phyloP scores from a whole-genome alignment of 306 rosid genomes.

The Cajanus cajan region DNA sequence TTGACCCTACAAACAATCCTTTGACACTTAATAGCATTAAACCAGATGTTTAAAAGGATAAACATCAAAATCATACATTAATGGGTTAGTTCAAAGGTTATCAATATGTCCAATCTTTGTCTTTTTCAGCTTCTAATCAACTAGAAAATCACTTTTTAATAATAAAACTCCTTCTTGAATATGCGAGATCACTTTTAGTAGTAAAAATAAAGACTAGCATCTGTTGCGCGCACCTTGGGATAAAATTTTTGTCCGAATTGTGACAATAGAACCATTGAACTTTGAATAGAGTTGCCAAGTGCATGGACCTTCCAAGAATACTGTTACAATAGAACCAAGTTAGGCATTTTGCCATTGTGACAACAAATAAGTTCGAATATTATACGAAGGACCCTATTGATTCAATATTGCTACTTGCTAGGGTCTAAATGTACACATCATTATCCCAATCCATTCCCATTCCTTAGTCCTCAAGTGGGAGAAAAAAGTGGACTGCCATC shows the following conservation, averaged over 20 bases:
- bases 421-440: constrained; percentile 19
- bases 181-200: no score
- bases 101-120: not conserved
- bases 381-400: not conserved
- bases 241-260: not conserved
- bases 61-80: not conserved
- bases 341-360: constrained; percentile 29
- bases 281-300: not conserved
- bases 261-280: no score
- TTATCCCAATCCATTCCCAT: constrained; percentile 9
- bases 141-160: not conserved
- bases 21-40: not conserved
- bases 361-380: not conserved
- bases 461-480: constrained; percentile 32
- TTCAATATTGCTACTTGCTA: constrained; percentile 1
- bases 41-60: not conserved
- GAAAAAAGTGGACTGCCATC: constrained; percentile 29
- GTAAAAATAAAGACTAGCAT: no score
- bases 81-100: constrained; percentile 17
- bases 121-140: not conserved
- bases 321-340: not conserved
- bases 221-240: not conserved
- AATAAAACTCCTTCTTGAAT: no score
- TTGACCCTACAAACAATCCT: not conserved
- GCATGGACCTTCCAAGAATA: constrained; percentile 12